A percentile compares a stretch with the other conserved stretches of the same genome.
These are phyloP conservation scores for Manihot esculenta DNA, from an alignment of 441 rosid species.

Conservation along the genomic window DNA sequence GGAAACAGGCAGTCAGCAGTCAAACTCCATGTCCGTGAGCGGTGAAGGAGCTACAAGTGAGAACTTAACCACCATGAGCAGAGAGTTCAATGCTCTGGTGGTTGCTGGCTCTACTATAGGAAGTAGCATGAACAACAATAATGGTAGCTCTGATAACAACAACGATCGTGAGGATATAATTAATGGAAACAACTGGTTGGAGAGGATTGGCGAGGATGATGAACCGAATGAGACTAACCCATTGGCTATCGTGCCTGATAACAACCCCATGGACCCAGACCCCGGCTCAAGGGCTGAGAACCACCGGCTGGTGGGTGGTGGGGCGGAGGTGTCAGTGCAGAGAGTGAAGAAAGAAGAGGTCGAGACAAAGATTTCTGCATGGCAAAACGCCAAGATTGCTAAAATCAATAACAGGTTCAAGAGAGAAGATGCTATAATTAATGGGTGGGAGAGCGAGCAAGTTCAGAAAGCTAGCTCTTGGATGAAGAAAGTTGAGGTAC, in stretches of 20 bases:
- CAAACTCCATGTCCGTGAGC: slow-evolving; percentile 43
- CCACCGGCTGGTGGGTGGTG: slow-evolving; percentile 14
- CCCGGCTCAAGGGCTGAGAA: slow-evolving; percentile 29
- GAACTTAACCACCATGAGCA: slow-evolving; percentile 82
- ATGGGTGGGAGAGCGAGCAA: slow-evolving; percentile 87
- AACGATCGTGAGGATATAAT: slow-evolving; percentile 11
- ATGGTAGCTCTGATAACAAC: not conserved
- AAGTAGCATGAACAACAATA: slow-evolving; percentile 15
- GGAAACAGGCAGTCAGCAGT: slow-evolving; percentile 45
- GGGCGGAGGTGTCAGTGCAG: slow-evolving; percentile 52
- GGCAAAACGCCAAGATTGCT: slow-evolving; percentile 83
- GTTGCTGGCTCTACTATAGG: slow-evolving; percentile 72
- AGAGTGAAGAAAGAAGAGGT: slow-evolving; percentile 91
- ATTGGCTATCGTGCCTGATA: slow-evolving; percentile 79
- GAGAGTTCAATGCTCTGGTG: slow-evolving; percentile 87
- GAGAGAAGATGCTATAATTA: slow-evolving; percentile 84
- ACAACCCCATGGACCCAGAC: slow-evolving; percentile 27
- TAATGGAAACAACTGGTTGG: slow-evolving; percentile 33
- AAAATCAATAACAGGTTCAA: slow-evolving; percentile 85
- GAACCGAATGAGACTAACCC: slow-evolving; percentile 64
- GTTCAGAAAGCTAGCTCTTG: slow-evolving; percentile 69
- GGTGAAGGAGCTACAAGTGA: slow-evolving; percentile 59
- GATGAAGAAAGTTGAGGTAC: slow-evolving; percentile 95
- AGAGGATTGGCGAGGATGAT: slow-evolving; percentile 64
- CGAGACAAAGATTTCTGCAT: slow-evolving; percentile 81